phyloP scores from a whole-genome alignment of 2,329 filamentous ascomycete genomes.

The Pseudohalonectria lignicola region DNA sequence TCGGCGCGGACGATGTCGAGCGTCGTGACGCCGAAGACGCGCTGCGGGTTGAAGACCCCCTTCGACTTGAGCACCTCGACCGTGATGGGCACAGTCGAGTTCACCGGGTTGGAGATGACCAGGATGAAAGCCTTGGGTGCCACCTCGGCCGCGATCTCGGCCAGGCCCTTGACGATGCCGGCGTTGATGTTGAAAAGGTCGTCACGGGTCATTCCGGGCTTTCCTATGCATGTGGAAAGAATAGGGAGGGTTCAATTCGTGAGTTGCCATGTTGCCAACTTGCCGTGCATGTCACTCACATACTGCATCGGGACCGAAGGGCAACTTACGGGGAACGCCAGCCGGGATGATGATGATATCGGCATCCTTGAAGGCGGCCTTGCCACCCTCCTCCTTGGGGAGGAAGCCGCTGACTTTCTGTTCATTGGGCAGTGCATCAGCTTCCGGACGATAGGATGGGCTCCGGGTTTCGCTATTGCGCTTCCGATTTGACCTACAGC shows the following conservation, averaged over 20 bases:
- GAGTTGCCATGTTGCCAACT: too few species aligned
- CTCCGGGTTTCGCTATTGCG: too few species aligned
- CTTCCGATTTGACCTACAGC: too few species aligned
- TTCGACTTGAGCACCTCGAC: conserved; percentile 93
- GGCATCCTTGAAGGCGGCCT: conserved; percentile 80
- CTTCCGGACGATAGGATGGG: too few species aligned
- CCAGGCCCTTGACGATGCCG: conserved; percentile 88
- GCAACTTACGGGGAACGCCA: conserved; percentile 80
- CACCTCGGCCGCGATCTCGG: conserved; percentile 77
- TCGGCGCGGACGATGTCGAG: conserved; percentile 97
- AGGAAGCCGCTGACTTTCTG: conserved; percentile 84
- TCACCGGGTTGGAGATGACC: conserved; percentile 98
- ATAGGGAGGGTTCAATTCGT: too few species aligned
- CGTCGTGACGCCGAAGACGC: conserved; percentile 96
- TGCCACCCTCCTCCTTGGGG: conserved; percentile 74
- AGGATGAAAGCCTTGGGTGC: conserved; percentile 90
- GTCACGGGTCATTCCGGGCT: conserved; percentile 98
- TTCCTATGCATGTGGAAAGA: conserved; percentile 64
- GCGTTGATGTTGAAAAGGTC: conserved; percentile 99
- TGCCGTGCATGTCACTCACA: too few species aligned
- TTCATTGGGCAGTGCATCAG: neutral
- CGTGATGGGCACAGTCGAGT: conserved; percentile 96
- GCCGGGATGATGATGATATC: conserved; percentile 97
- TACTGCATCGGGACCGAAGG: too few species aligned
- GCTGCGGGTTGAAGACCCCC: conserved; percentile 88